phyloP scores from a whole-genome alignment of 2,329 filamentous ascomycete genomes.

The Sporothrix phasma region DNA sequence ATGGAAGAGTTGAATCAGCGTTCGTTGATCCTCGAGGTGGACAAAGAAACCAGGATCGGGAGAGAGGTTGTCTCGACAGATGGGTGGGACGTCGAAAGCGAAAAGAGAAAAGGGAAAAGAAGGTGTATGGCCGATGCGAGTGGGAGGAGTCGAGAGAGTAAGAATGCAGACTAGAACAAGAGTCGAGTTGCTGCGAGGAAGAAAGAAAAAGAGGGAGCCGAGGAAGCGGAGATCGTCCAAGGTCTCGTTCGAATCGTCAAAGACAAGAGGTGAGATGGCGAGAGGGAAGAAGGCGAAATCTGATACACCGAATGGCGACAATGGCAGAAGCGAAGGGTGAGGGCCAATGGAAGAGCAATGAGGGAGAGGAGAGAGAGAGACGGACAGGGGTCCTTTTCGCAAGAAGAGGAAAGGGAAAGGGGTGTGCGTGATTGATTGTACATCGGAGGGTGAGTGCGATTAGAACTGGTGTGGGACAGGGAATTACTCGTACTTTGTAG shows the following conservation, averaged over 20 bases:
- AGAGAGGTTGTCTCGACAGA: background rate
- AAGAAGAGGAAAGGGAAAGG: conserved; percentile 4
- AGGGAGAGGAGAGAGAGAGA: background rate
- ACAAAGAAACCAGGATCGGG: background rate
- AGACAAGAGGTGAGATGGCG: background rate
- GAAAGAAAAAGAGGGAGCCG: background rate
- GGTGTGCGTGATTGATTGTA: conserved; percentile 3
- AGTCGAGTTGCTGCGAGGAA: background rate
- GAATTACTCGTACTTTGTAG: too few relatives aligned
- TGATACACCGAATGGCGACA: conserved; percentile 8
- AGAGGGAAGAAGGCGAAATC: background rate
- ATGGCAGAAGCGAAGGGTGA: conserved; percentile 12
- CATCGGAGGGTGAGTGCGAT: background rate
- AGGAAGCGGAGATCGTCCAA: conserved; percentile 7
- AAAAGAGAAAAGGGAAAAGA: background rate
- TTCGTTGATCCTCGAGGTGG: background rate
- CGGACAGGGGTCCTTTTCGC: background rate
- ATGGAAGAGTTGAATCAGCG: background rate
- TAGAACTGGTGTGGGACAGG: too few relatives aligned
- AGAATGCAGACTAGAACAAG: background rate
- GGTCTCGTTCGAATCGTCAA: background rate
- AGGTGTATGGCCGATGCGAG: conserved; percentile 5
- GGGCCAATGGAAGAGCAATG: conserved; percentile 13
- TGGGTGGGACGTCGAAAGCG: background rate
- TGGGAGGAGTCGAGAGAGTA: background rate